Evolutionary conservation across 768 basidiomycete genomes (phyloP).

Genomic region (Hortiboletus flavorubellus): DNA sequence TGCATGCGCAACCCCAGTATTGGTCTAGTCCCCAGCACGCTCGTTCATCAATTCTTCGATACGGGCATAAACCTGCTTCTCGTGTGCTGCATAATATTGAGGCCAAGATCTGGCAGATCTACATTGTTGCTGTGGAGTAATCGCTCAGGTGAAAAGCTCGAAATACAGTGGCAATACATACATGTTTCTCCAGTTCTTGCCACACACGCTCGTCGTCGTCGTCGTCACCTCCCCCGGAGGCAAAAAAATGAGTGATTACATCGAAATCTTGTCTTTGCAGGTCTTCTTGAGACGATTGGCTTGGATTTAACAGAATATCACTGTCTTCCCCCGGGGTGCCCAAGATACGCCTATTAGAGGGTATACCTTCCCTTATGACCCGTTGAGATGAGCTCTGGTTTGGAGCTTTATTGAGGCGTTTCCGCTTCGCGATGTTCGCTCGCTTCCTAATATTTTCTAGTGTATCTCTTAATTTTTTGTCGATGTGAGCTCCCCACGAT

Average conservation of each 20-base stretch:
- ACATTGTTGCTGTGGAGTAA: slow-evolving; percentile 35
- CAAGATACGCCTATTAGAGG: not conserved
- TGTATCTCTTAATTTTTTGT: slow-evolving; percentile 30
- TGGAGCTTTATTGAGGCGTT: slow-evolving; percentile 21
- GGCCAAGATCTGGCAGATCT: slow-evolving; percentile 46
- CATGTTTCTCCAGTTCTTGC: slow-evolving; percentile 46
- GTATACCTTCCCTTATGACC: not conserved
- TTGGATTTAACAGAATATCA: not conserved
- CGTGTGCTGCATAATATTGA: slow-evolving; percentile 47
- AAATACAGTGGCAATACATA: slow-evolving; percentile 23
- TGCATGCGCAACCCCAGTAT: not conserved
- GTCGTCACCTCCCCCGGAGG: slow-evolving; percentile 46
- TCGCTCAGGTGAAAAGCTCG: not conserved
- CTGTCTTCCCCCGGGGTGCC: not conserved
- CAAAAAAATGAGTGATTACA: slow-evolving; percentile 53
- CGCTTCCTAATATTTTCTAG: slow-evolving; percentile 49
- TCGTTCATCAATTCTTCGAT: slow-evolving; percentile 34
- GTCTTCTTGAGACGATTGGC: slow-evolving; percentile 6
- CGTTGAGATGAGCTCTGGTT: not conserved
- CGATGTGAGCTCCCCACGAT: slow-evolving; percentile 51
- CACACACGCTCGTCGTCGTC: slow-evolving; percentile 50
- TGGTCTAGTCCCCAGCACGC: slow-evolving; percentile 10
- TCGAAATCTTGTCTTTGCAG: slow-evolving; percentile 44
- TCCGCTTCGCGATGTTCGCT: slow-evolving; percentile 49
- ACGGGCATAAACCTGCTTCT: slow-evolving; percentile 39